Evolutionary conservation across 2,329 filamentous ascomycete genomes (phyloP), one percentile per base, ranked within the genome.

Genomic region (Colletotrichum cereale): DNA sequence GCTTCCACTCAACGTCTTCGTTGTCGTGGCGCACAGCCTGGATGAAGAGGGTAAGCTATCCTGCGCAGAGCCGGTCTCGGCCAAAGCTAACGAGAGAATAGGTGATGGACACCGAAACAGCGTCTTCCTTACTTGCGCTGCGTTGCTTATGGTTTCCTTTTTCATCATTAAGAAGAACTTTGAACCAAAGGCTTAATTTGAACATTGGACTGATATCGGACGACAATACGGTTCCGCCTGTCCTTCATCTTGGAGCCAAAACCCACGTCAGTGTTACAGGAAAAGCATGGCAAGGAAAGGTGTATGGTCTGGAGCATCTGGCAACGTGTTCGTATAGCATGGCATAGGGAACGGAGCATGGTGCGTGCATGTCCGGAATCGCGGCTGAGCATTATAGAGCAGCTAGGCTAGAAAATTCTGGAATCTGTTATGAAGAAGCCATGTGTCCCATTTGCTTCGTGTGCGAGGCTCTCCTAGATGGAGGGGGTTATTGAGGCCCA

Each of bases 1-100:
- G 38, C 80, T 90, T 26, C 89, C 89, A 3, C 77, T 90, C 70
- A 89, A 89, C 75, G 72, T 85, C n/a, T 85, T 87, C 73, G 85
- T 87, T 10, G 84, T 89, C 14, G 77, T 84, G 26, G 83, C 83
- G 10, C 79, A 88, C 61, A 79, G 81, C 24, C 76, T 86, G 48
- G 84, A 85, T 6, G 78, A 81, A 71, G 86, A 86, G 74, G 84
- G 84, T 80, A 67, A 47, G 65, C 57, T 44, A 3, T 26, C 12
- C 7, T 29, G 12, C n/a, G 16, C 4, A 26, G 7, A 36, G 21
- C 11, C 6, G 55, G 18, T 14, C 14, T 11, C 14, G 10, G 10
- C 2, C 24, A 24, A 14, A 44, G 44, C 65, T 71, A 38, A 71
- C 36, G 12, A 16, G 26, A 11, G 12, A 24, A 60, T 55, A 79